Evolutionary conservation across 352 stramenopile species (phyloP).

Genomic region (Globisporangium polare): DNA sequence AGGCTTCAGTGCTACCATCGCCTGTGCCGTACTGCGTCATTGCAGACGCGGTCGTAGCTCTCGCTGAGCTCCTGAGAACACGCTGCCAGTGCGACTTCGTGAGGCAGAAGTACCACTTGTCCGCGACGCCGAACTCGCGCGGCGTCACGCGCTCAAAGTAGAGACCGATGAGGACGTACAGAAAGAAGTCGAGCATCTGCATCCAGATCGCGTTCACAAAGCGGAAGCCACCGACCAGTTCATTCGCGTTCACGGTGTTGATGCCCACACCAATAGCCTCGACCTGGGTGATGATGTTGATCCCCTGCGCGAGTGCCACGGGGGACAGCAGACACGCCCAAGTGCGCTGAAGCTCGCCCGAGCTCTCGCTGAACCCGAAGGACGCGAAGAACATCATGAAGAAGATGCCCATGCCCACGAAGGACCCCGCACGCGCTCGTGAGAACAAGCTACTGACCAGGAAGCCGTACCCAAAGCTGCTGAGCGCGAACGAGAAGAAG

Average conservation of each 20-base stretch:
- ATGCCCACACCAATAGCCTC: conserved; percentile 52
- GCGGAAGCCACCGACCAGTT: conserved; percentile 42
- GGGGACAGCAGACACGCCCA: conserved; percentile 54
- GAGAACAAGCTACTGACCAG: conserved; percentile 70
- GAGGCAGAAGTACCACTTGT: conserved; percentile 90
- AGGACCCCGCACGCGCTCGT: conserved; percentile 44
- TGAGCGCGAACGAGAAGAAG: conserved; percentile 77
- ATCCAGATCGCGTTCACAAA: conserved; percentile 70
- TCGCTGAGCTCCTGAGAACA: conserved; percentile 19
- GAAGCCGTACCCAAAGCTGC: conserved; percentile 71
- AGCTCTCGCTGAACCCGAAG: conserved; percentile 62
- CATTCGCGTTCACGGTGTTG: conserved; percentile 27
- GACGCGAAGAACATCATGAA: conserved; percentile 81
- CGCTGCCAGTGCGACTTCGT: conserved; percentile 63
- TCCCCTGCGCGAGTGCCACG: conserved; percentile 69
- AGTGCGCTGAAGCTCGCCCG: conserved; percentile 21
- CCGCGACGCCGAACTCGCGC: conserved; percentile 86
- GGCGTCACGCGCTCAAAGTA: conserved; percentile 94
- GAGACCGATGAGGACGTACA: conserved; percentile 81
- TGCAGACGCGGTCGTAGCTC: conserved; percentile 15
- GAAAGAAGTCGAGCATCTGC: conserved; percentile 85
- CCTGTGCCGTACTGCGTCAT: neutral
- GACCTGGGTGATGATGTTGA: conserved; percentile 54
- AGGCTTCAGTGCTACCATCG: neutral
- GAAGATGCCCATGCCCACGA: conserved; percentile 73